Conservation (phyloP, 2,329 filamentous ascomycete species). For the Septoria petroselini region DNA sequence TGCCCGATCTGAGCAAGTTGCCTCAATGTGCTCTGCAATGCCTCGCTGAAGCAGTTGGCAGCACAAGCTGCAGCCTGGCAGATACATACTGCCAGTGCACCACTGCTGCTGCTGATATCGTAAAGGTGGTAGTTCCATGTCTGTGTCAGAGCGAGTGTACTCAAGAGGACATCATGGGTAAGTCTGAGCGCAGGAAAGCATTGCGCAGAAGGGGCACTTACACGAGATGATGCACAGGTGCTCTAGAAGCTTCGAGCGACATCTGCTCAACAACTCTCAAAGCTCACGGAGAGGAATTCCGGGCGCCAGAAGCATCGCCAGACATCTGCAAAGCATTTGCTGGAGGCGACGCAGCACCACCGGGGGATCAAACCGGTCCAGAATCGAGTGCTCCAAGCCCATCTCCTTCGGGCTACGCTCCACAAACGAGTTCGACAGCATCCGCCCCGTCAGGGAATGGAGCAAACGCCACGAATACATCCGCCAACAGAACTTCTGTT, state of each 20-base stretch:
- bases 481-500: neutral
- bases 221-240: neutral
- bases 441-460: neutral
- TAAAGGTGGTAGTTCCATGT: slow-evolving; percentile 42
- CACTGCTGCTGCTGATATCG: slow-evolving; percentile 39
- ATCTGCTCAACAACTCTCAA: slow-evolving; percentile 30
- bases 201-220: neutral
- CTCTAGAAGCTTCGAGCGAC: slow-evolving; percentile 17
- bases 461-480: neutral
- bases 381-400: neutral
- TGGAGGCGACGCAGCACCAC: neutral
- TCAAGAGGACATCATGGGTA: slow-evolving; percentile 41
- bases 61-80: slow-evolving; percentile 47
- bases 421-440: slow-evolving; percentile 6
- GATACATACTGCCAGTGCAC: slow-evolving; percentile 55
- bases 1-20: slow-evolving; percentile 14
- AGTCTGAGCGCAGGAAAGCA: slow-evolving; percentile 21
- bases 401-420: slow-evolving; percentile 8
- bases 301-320: slow-evolving; percentile 10
- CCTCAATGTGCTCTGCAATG: slow-evolving; percentile 37
- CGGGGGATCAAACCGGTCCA: slow-evolving; percentile 6
- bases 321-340: slow-evolving; percentile 21
- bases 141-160: slow-evolving; percentile 40
- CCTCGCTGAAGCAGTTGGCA: slow-evolving; percentile 47
- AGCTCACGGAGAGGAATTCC: slow-evolving; percentile 23